Conservation (phyloP, 371 early-diverging fungal species). For the Saksenaea vasiformis region DNA sequence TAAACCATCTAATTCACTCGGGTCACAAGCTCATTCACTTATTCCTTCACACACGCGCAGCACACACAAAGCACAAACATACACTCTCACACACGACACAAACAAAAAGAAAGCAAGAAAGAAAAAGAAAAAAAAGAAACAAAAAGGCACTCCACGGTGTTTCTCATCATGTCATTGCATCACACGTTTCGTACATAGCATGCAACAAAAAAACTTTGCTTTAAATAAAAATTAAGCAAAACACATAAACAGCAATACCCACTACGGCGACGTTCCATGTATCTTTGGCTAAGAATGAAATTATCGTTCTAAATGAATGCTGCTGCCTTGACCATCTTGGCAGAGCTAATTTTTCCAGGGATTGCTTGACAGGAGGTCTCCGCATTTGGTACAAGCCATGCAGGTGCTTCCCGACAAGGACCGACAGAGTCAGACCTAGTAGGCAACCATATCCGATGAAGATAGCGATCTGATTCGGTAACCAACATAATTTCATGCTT, state of each 20-base stretch:
- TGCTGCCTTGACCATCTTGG: not conserved
- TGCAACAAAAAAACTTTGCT: slow-evolving; percentile 1
- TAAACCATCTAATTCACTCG: not conserved
- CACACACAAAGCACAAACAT: not conserved
- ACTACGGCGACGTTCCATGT: slow-evolving; percentile 17
- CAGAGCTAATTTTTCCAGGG: not conserved
- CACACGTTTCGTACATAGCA: slow-evolving; percentile 1
- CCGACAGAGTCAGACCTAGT: slow-evolving; percentile 10
- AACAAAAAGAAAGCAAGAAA: no score
- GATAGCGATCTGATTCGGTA: slow-evolving; percentile 40
- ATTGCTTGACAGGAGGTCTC: not conserved
- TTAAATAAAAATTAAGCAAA: slow-evolving; percentile 27
- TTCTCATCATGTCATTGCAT: slow-evolving; percentile 3
- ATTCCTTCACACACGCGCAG: not conserved
- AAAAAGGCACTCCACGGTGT: not conserved
- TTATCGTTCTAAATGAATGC: not conserved
- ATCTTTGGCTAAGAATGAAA: slow-evolving; percentile 16
- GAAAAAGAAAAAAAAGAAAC: no score
- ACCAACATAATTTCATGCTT: slow-evolving; percentile 31
- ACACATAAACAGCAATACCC: slow-evolving; percentile 20
- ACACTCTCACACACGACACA: not conserved
- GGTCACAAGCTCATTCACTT: not conserved
- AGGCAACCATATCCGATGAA: slow-evolving; percentile 38
- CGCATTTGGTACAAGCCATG: slow-evolving; percentile 2
- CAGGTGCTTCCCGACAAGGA: not conserved